A percentile compares a stretch with the other conserved stretches of the same genome.
These are phyloP conservation scores for Voacanga thouarsii DNA, from an alignment of 257 asterid genomes.

Conservation along the genomic window DNA sequence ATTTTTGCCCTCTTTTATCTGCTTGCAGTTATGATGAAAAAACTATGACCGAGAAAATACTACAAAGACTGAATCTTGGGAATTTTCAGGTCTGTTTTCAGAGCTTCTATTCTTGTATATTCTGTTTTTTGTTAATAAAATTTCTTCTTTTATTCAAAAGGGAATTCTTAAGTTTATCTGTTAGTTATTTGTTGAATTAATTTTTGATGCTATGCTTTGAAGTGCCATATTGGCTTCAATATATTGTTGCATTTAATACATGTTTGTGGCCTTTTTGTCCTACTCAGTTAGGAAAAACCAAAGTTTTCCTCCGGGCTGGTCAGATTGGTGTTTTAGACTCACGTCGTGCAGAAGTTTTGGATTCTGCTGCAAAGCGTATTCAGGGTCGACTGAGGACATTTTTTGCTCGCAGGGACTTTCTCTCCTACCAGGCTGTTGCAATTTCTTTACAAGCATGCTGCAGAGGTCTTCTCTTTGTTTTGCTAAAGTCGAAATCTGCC, in stretches of 20 bases:
- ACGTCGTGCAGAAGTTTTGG: constrained; percentile 86
- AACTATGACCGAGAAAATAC: constrained; percentile 72
- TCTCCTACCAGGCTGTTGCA: constrained; percentile 56
- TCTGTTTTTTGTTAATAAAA: background rate
- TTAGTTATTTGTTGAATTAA: background rate
- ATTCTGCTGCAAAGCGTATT: constrained; percentile 77
- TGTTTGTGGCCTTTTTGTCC: background rate
- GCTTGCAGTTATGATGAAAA: constrained; percentile 83
- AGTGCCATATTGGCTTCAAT: background rate
- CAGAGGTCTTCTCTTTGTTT: constrained; percentile 60
- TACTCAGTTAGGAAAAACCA: constrained; percentile 82
- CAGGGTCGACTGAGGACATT: constrained; percentile 72
- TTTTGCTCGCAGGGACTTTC: constrained; percentile 63
- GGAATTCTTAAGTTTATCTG: background rate
- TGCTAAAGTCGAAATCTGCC: background rate
- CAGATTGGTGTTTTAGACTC: constrained; percentile 89
- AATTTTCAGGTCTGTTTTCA: constrained; percentile 80
- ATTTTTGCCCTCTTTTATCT: constrained; percentile 18
- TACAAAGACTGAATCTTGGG: constrained; percentile 74
- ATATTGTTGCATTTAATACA: background rate
- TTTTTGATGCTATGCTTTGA: constrained; percentile 12
- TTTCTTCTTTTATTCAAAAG: background rate
- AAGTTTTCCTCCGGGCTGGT: constrained; percentile 96
- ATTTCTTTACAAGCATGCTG: constrained; percentile 77
- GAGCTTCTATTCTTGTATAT: background rate